phyloP scores from a whole-genome alignment of 2,329 filamentous ascomycete genomes.

The Rhinocladiella mackenziei region DNA sequence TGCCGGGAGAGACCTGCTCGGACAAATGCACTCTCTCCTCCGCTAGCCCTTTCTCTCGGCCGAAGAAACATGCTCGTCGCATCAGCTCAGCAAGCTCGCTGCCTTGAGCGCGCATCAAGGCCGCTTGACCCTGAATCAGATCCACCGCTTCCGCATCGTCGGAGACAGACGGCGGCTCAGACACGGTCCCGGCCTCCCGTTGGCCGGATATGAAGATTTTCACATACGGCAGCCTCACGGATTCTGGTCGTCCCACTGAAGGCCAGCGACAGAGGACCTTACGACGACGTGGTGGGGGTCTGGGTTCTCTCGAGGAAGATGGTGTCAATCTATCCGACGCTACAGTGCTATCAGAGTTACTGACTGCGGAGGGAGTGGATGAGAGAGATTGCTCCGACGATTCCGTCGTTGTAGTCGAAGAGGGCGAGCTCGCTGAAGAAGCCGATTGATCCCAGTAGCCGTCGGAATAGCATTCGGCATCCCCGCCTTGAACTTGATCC shows the following conservation, averaged over 20 bases:
- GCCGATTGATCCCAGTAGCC: neutral
- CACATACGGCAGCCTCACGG: conserved; percentile 23
- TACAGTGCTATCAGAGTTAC: too few relatives aligned
- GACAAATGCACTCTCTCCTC: conserved; percentile 34
- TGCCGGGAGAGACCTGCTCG: neutral
- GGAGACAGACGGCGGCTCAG: too few relatives aligned
- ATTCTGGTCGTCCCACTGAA: conserved; percentile 19
- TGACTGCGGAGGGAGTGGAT: neutral
- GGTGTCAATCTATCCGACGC: too few relatives aligned
- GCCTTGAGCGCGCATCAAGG: conserved; percentile 38
- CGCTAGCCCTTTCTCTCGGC: conserved; percentile 38
- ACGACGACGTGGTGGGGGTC: conserved; percentile 15
- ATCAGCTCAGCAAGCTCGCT: conserved; percentile 42
- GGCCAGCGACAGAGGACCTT: conserved; percentile 29
- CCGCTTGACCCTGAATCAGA: conserved; percentile 7
- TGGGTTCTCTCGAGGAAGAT: neutral
- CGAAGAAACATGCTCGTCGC: conserved; percentile 44
- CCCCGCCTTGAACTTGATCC: conserved; percentile 7
- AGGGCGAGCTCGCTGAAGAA: too few relatives aligned
- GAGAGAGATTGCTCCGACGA: neutral
- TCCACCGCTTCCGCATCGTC: neutral
- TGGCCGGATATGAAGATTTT: conserved; percentile 19
- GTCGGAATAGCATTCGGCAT: neutral
- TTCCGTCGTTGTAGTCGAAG: too few relatives aligned
- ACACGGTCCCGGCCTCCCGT: too few relatives aligned